Conservation (phyloP, 306 rosid genomes). For the Rosa chinensis region DNA sequence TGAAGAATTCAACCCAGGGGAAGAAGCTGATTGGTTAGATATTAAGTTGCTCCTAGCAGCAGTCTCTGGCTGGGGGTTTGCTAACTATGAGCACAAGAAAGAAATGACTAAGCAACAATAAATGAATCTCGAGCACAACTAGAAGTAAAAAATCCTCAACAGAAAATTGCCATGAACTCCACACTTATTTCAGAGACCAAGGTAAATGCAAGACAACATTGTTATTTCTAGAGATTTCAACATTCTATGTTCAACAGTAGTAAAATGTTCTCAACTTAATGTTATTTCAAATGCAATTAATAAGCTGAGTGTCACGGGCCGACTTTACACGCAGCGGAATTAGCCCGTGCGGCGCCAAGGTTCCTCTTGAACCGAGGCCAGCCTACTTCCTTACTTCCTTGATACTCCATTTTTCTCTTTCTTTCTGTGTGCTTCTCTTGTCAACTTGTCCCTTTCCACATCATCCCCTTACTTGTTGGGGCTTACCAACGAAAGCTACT, state of each 20-base stretch:
- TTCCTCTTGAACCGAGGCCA: too few species aligned
- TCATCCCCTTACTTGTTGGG: too few species aligned
- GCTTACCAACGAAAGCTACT: too few species aligned
- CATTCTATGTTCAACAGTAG: not conserved
- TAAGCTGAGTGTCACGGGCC: too few species aligned
- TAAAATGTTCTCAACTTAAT: not conserved
- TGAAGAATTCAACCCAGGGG: slow-evolving; percentile 75
- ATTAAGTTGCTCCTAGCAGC: slow-evolving; percentile 53
- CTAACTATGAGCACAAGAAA: slow-evolving; percentile 59
- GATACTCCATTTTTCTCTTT: too few species aligned
- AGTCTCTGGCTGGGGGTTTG: slow-evolving; percentile 71
- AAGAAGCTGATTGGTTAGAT: slow-evolving; percentile 63
- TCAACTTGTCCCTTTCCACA: too few species aligned
- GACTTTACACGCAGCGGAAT: too few species aligned
- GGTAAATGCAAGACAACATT: not conserved
- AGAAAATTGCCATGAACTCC: slow-evolving; percentile 4
- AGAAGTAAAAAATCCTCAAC: slow-evolving; percentile 7
- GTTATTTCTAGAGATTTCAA: slow-evolving; percentile 1
- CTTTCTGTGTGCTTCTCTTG: too few species aligned
- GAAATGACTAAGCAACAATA: slow-evolving; percentile 30
- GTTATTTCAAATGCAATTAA: not conserved
- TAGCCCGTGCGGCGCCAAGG: too few species aligned
- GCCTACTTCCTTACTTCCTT: too few species aligned
- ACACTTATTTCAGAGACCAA: slow-evolving; percentile 6
- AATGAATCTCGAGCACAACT: slow-evolving; percentile 18